Evolutionary conservation across 805 yeast species (phyloP), one percentile per base, ranked within the genome.

Genomic region (Pichia nanzhaoensis): DNA sequence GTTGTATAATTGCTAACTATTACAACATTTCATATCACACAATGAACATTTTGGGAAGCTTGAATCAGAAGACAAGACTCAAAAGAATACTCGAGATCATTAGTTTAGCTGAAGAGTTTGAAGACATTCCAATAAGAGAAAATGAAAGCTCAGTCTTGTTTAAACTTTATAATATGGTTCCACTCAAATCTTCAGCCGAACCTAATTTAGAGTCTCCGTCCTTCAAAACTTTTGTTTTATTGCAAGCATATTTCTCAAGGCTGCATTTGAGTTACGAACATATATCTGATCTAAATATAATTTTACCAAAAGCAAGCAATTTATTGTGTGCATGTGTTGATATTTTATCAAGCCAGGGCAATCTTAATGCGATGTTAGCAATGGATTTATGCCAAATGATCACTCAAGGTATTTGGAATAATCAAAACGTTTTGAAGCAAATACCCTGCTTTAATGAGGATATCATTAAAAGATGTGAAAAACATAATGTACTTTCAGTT

Each of bases 361-460:
- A 74, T 52, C 64, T 90, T 55, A 84, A 80, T 59, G 89, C 95
- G 0, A 71, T 87, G 52, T 72, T 75, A 37, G 91, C 87, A 0
- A 85, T 93, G 85, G 97, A 93, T 58, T 59, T 89, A 42, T 74
- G 84, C 1, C 99, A 93, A 59, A 85, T 88, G 95, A 64, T 87
- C 6, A 77, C 83, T 1, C 98, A 91, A 60, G 95, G 84, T 1
- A 68, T 85, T 21, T 88, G 96, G 95, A 85, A 79, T 52, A 70
- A 78, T 7, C 95, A 85, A 45, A 76, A 77, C 40, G 82, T 93
- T 2, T 70, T 91, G 56, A 77, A 75, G 54, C 99, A 91, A 63
- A 69, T 91, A 31, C 99, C 99, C 2, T 74, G 68, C 54, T 77
- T 89, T 43, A 56, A 56, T 5, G 71, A 63, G 1, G 71, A 60